Evolutionary conservation across 1,284 basidiomycete genomes (phyloP).

Genomic region (Sanghuangporus baumii): DNA sequence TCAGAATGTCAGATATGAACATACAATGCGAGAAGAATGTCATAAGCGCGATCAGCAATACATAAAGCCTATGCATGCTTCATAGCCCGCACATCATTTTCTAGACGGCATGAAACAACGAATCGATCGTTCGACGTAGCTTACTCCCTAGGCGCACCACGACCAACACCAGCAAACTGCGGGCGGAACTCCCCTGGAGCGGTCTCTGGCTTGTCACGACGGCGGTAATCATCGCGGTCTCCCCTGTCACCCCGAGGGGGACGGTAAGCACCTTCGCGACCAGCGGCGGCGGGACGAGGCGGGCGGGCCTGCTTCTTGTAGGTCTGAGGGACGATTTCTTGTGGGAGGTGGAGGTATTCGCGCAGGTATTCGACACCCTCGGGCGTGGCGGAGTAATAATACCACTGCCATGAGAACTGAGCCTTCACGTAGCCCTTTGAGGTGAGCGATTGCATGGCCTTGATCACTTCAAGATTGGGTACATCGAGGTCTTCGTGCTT

Average conservation of each 20-base stretch:
- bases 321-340: constrained; percentile 91
- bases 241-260: constrained; percentile 63
- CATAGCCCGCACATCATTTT: constrained; percentile 9
- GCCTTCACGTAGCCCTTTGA: constrained; percentile 97
- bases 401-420: constrained; percentile 95
- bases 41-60: constrained; percentile 12
- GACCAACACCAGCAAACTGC: constrained; percentile 80
- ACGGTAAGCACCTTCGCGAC: constrained; percentile 74
- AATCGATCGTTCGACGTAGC: neutral
- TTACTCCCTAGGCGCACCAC: constrained; percentile 71
- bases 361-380: constrained; percentile 95
- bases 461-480: constrained; percentile 98
- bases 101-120: neutral
- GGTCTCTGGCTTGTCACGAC: constrained; percentile 66
- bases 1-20: constrained; percentile 7
- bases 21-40: constrained; percentile 1
- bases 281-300: constrained; percentile 61
- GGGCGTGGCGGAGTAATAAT: constrained; percentile 92
- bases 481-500: constrained; percentile 98
- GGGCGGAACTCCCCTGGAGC: constrained; percentile 80
- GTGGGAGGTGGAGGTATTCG: constrained; percentile 90
- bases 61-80: constrained; percentile 3
- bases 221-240: constrained; percentile 85
- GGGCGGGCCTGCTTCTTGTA: constrained; percentile 89
- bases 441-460: constrained; percentile 97